Conservation (phyloP, 2,329 filamentous ascomycete genomes). For the Apiospora rasikravindrae region DNA sequence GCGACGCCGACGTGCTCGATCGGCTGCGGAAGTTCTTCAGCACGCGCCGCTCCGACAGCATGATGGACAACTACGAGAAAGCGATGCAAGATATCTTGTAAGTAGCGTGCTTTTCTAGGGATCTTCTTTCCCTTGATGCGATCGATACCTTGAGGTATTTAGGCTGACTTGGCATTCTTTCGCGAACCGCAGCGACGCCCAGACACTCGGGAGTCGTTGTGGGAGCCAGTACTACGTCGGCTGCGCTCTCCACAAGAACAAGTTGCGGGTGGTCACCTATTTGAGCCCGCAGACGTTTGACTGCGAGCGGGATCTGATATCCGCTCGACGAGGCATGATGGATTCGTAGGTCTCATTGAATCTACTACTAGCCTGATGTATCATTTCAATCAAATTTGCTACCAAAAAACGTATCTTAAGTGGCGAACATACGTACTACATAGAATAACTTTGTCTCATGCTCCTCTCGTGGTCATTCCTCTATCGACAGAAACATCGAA, state of each 20-base stretch:
- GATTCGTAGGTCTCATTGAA: neutral
- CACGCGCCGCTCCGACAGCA: slow-evolving; percentile 5
- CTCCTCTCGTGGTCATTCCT: neutral
- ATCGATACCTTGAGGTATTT: neutral
- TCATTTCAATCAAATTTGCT: neutral
- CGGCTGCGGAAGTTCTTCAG: slow-evolving; percentile 17
- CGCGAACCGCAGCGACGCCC: neutral
- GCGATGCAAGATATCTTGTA: slow-evolving; percentile 16
- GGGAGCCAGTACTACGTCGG: slow-evolving; percentile 21
- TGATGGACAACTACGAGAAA: slow-evolving; percentile 18
- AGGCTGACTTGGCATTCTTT: neutral
- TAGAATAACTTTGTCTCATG: neutral
- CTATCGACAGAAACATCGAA: neutral
- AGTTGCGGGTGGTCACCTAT: slow-evolving; percentile 9
- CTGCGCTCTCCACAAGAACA: slow-evolving; percentile 19
- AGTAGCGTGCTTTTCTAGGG: neutral
- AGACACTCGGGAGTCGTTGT: neutral
- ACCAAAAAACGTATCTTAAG: neutral
- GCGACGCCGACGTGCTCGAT: slow-evolving; percentile 18
- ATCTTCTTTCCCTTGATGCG: no score
- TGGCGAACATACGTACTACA: no score
- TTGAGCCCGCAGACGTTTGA: slow-evolving; percentile 17
- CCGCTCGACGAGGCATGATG: neutral
- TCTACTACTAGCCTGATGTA: neutral
- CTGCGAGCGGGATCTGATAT: neutral